Conservation (phyloP, 2,329 filamentous ascomycete genomes). For the Fusarium algeriense region DNA sequence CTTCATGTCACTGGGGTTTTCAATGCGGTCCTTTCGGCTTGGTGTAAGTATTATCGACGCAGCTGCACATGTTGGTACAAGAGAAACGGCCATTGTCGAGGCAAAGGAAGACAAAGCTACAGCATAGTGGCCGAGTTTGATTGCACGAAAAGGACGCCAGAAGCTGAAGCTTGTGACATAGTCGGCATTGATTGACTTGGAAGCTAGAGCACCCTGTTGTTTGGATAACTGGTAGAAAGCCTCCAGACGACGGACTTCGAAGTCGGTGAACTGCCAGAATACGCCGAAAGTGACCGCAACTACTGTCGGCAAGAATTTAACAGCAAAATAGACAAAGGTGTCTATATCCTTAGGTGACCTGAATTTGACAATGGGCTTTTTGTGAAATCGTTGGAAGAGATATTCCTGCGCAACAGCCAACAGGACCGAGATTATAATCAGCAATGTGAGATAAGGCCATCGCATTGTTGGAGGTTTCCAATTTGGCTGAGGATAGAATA, state of each 20-base stretch:
- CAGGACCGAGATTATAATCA: slow-evolving; percentile 66
- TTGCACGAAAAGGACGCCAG: slow-evolving; percentile 71
- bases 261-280: slow-evolving; percentile 74
- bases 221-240: slow-evolving; percentile 75
- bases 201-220: slow-evolving; percentile 69
- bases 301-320: slow-evolving; percentile 74
- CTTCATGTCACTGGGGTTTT: slow-evolving; percentile 61
- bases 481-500: slow-evolving; percentile 73
- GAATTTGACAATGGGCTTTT: slow-evolving; percentile 63
- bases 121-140: slow-evolving; percentile 74
- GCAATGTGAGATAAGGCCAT: slow-evolving; percentile 67
- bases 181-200: slow-evolving; percentile 78
- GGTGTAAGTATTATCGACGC: slow-evolving; percentile 71
- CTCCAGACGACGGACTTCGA: slow-evolving; percentile 75
- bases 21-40: slow-evolving; percentile 58
- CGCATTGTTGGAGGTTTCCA: slow-evolving; percentile 77
- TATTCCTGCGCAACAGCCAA: slow-evolving; percentile 67
- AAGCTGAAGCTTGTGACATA: slow-evolving; percentile 78
- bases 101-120: slow-evolving; percentile 75
- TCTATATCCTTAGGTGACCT: slow-evolving; percentile 62
- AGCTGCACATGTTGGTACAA: slow-evolving; percentile 76
- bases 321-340: slow-evolving; percentile 66
- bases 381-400: slow-evolving; percentile 63
- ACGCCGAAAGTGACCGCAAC: slow-evolving; percentile 72
- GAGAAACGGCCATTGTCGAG: slow-evolving; percentile 73